Evolutionary conservation across 2,329 filamentous ascomycete genomes (phyloP).

Genomic region (Diaporthe sp.): DNA sequence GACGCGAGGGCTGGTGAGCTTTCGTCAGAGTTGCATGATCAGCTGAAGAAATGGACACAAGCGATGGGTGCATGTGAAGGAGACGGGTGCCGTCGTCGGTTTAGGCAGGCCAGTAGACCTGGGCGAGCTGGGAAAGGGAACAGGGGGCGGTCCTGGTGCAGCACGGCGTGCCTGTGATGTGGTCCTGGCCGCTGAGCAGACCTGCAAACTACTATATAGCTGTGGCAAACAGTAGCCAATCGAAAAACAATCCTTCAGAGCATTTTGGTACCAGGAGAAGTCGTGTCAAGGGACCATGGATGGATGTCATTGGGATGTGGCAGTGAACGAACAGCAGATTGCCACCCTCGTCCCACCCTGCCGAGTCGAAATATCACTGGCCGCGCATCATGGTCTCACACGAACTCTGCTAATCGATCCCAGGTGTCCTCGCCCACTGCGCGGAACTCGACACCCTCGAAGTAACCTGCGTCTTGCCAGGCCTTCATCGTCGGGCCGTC

Average conservation of each 20-base stretch:
- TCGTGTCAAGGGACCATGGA: not conserved
- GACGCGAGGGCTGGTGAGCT: conserved; percentile 37
- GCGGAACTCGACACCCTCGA: conserved; percentile 89
- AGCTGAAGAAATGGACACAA: conserved; percentile 28
- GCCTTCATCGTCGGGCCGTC: conserved; percentile 88
- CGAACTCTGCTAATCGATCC: conserved; percentile 57
- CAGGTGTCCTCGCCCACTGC: conserved; percentile 68
- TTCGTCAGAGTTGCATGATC: conserved; percentile 15
- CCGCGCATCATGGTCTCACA: conserved; percentile 1
- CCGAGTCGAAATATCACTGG: not conserved
- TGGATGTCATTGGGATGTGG: not conserved
- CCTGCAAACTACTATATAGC: conserved; percentile 6
- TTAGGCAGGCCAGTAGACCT: conserved; percentile 6
- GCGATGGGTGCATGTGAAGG: conserved; percentile 16
- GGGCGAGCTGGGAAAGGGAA: not conserved
- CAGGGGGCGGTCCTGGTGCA: not conserved
- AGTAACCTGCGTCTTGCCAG: conserved; percentile 94
- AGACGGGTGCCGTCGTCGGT: not conserved
- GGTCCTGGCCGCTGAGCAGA: not conserved
- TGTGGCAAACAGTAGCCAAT: not conserved
- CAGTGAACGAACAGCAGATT: not conserved
- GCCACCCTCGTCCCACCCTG: not conserved
- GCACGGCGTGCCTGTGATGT: not conserved
- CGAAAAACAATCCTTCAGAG: not conserved
- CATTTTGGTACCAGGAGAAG: not conserved